Base-by-base conservation (phyloP, 768 basidiomycete species). In the Hericium erinaceus region DNA sequence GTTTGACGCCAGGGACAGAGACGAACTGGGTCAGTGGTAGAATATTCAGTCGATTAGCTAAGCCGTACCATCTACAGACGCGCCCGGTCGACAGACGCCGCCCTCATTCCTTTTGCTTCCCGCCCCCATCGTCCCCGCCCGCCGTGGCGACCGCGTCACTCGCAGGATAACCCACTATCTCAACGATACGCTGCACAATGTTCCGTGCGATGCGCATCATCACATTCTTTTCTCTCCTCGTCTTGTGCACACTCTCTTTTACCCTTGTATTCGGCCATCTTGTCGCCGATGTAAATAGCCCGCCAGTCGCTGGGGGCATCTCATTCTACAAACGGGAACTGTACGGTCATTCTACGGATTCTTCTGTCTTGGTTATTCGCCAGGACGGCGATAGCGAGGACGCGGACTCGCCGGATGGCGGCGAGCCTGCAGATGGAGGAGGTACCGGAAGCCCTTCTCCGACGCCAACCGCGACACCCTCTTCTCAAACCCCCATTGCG, bases 181-280 rank as follows among this genome's bases (percentile, higher is more conserved):
- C 57, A 44, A 12, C 41, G 10, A 57, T 38, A 12, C 3, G 12
- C 4, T 3, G 2, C 37, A 4, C 12, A 54, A 37, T 44, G 16
- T 18, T 18, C 9, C 15, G 41, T 15, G 61, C 67, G 56, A 64
- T 63, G 49, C 68, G 68, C 64, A 58, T 58, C 60, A 58, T 69
- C 55, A 67, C 68, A 58, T 59, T 69, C 68, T 57, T 69, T 69
- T 64, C 61, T 33, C 64, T 68, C 58, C 62, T 64, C 52, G 61
- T 69, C 68, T 59, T 69, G 64, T 64, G 56, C 48, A 64, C 66
- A 63, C 68, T 67, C 44, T 67, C 66, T 37, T 66, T 67, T 63
- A 61, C 57, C 56, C 57, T 60, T 41, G 65, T 58, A 58, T 44
- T 44, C 41, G 41, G 41, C 41, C 16, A 44, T 18, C 16, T 44